Base-by-base conservation (phyloP, 352 stramenopile species). In the Elongisporangium prolatum region DNA sequence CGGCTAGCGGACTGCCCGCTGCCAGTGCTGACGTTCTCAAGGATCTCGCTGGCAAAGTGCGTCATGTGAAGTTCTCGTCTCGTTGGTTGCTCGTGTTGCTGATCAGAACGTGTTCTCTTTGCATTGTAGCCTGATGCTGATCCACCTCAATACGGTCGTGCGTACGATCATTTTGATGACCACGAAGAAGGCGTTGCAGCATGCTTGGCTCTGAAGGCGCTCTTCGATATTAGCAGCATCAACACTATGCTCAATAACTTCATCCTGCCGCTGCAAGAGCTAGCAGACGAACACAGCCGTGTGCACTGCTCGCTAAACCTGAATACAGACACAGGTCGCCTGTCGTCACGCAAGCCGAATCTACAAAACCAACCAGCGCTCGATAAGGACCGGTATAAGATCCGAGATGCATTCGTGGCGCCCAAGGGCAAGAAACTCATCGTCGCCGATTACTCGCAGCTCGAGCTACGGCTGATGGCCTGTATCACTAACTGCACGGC, bases 201-300 rank as follows among this genome's bases (percentile, higher is more conserved):
- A 4, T 99, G 97, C 65, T 74, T 96, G 47, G 96, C 96, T 11
- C 77, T 99, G 34, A 97, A 91, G 64, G 94, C 90, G 47, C 80
- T 99, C 24, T 98, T 88, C 69, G 86, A 96, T 25, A 98, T 99
- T 70, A 97, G 92, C 61, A 98, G 86, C 54, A 98, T 99, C 55
- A 98, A 99, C 67, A 99, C 97, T 21, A 99, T 99, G 96, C 91
- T 99, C 65, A 97, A 91, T 67, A 99, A 97, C 68, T 98, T 98
- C 57, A 95, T 98, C 50, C 55, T 96, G 56, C 94, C 95, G 25
- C 77, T 98, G 11, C 91, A 97, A 62, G 79, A 92, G 21, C 76
- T 99, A 13, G 86, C 93, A 8, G 97, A 99, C 68, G 79, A 88
- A 21, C 76, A 98, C 40, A 91, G 81, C 48, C 84, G 98, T 18